Evolutionary conservation across 768 basidiomycete genomes (phyloP).

Genomic region (Amanita subjunquillea): DNA sequence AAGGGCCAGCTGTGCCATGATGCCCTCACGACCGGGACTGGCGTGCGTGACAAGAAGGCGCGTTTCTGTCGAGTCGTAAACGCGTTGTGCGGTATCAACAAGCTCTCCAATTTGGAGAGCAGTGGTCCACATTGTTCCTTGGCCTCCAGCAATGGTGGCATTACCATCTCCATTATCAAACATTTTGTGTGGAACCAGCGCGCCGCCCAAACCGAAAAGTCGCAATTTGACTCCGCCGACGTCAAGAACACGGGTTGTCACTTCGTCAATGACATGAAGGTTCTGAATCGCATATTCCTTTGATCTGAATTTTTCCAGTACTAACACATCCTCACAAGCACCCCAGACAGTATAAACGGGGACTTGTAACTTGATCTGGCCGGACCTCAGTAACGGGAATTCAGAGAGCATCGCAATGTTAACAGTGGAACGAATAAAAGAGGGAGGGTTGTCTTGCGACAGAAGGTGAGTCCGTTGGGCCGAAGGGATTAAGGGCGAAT

Average conservation of each 20-base stretch:
- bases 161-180: conserved; percentile 90
- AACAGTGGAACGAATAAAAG: conserved; percentile 62
- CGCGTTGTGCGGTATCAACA: conserved; percentile 92
- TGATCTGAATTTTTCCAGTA: conserved; percentile 88
- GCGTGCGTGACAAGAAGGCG: conserved; percentile 90
- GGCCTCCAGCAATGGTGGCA: conserved; percentile 96
- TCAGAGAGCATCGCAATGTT: conserved; percentile 81
- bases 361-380: conserved; percentile 82
- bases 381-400: conserved; percentile 84
- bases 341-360: conserved; percentile 98
- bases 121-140: conserved; percentile 98
- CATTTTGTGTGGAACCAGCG: conserved; percentile 89
- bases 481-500: conserved; percentile 87
- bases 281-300: conserved; percentile 80
- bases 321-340: conserved; percentile 89
- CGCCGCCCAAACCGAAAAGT: conserved; percentile 92
- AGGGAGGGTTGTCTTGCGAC: conserved; percentile 55
- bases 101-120: conserved; percentile 96
- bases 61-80: conserved; percentile 88
- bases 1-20: conserved; percentile 83
- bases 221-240: conserved; percentile 90
- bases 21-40: conserved; percentile 85
- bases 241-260: conserved; percentile 86
- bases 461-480: conserved; percentile 75
- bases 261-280: conserved; percentile 88